phyloP scores from a whole-genome alignment of 2,329 filamentous ascomycete genomes.

The Lachnellula suecica region DNA sequence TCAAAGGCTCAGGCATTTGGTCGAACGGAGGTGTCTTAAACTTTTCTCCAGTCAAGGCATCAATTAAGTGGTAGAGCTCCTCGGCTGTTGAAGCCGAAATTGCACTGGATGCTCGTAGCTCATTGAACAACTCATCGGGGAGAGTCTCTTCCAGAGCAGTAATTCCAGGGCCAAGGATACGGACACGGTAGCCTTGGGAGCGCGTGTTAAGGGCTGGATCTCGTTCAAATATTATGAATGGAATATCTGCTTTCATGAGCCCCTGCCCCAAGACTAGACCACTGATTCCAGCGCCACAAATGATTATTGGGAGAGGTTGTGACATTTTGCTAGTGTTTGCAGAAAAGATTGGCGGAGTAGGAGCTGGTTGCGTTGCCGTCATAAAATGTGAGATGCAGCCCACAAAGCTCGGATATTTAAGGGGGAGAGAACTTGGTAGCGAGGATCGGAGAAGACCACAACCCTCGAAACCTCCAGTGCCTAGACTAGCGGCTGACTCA shows the following conservation, averaged over 20 bases:
- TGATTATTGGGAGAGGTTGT: slow-evolving; percentile 21
- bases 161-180: slow-evolving; percentile 27
- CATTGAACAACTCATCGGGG: slow-evolving; percentile 51
- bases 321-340: too few relatives aligned
- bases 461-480: too few relatives aligned
- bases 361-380: too few relatives aligned
- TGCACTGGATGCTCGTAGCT: slow-evolving; percentile 46
- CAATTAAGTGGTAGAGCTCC: neutral
- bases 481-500: too few relatives aligned
- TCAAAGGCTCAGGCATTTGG: neutral
- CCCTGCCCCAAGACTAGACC: slow-evolving; percentile 34
- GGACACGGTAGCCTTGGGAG: slow-evolving; percentile 38
- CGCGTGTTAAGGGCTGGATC: slow-evolving; percentile 40
- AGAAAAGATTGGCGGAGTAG: too few relatives aligned
- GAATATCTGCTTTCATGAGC: slow-evolving; percentile 30
- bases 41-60: neutral
- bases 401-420: too few relatives aligned
- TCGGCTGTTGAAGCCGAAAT: neutral
- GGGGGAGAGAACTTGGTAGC: too few relatives aligned
- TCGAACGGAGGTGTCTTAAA: neutral
- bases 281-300: slow-evolving; percentile 34
- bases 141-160: slow-evolving; percentile 40
- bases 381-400: too few relatives aligned
- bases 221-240: slow-evolving; percentile 57
- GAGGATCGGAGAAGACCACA: too few relatives aligned